Conservation (phyloP, 2,329 filamentous ascomycete genomes). For the Dothistroma septosporum region DNA sequence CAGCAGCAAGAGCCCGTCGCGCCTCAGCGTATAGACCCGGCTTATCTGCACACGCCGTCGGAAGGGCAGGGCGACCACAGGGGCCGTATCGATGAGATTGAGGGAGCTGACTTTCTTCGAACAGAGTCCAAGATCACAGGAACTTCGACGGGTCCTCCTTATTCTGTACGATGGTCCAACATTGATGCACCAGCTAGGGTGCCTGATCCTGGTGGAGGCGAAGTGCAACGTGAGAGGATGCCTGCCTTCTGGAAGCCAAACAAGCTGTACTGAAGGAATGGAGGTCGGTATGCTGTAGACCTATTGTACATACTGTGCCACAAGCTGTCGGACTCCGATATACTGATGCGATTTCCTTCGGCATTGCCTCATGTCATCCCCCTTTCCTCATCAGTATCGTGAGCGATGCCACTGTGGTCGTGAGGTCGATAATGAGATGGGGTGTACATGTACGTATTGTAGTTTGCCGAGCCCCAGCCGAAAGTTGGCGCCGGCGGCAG, state of each 20-base stretch:
- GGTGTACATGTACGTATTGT: not conserved
- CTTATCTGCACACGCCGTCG: not conserved
- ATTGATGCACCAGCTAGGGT: not conserved
- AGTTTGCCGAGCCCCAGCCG: conserved; percentile 4
- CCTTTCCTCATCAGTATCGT: not conserved
- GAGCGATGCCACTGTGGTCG: not conserved
- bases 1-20: not conserved
- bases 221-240: conserved; percentile 19
- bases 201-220: not conserved
- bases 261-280: conserved; percentile 41
- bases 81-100: not conserved
- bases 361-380: not conserved
- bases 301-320: not conserved
- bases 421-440: not conserved
- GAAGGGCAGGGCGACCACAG: not conserved
- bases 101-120: not conserved
- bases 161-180: not conserved
- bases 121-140: not conserved
- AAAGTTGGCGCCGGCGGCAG: conserved; percentile 1
- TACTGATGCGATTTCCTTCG: not conserved
- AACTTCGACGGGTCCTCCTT: not conserved
- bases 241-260: conserved; percentile 45
- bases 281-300: not conserved
- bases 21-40: not conserved
- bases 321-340: not conserved